Evolutionary conservation across 441 rosid species (phyloP).

Genomic region (Brassica balearica): DNA sequence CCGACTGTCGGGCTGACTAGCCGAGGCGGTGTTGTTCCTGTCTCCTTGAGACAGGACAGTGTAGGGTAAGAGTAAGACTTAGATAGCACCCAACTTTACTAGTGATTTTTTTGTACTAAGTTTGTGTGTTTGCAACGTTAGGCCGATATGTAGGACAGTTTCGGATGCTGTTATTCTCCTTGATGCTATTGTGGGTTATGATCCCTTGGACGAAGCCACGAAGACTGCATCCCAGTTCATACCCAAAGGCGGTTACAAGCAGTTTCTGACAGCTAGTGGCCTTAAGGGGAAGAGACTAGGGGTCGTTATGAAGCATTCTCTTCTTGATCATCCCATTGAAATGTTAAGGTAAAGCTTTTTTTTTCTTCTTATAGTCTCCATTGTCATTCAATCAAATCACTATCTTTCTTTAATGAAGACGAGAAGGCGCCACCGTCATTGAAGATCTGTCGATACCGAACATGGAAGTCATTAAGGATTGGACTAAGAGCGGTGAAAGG

Average conservation of each 20-base stretch:
- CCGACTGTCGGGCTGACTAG: conserved; percentile 84
- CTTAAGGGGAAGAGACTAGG: conserved; percentile 66
- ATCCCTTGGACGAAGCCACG: conserved; percentile 59
- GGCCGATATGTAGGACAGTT: conserved; percentile 73
- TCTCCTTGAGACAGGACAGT: conserved; percentile 71
- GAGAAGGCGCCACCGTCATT: conserved; percentile 56
- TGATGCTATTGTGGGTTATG: conserved; percentile 67
- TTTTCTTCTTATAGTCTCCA: not conserved
- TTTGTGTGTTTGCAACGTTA: conserved; percentile 36
- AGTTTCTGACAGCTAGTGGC: conserved; percentile 54
- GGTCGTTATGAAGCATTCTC: conserved; percentile 47
- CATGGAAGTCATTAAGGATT: conserved; percentile 35
- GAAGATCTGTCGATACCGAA: conserved; percentile 56
- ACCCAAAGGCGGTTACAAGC: conserved; percentile 64
- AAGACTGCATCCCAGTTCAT: conserved; percentile 51
- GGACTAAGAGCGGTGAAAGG: conserved; percentile 50
- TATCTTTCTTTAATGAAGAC: conserved; percentile 20
- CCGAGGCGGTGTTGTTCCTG: conserved; percentile 72
- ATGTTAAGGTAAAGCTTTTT: conserved; percentile 48
- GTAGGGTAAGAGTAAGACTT: conserved; percentile 51
- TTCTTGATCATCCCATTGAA: conserved; percentile 49
- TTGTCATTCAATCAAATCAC: not conserved
- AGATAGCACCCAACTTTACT: not conserved
- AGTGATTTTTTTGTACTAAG: not conserved
- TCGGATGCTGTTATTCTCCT: conserved; percentile 70